phyloP scores from a whole-genome alignment of 371 early-diverging fungal genomes.

The Gilbertella persicaria region DNA sequence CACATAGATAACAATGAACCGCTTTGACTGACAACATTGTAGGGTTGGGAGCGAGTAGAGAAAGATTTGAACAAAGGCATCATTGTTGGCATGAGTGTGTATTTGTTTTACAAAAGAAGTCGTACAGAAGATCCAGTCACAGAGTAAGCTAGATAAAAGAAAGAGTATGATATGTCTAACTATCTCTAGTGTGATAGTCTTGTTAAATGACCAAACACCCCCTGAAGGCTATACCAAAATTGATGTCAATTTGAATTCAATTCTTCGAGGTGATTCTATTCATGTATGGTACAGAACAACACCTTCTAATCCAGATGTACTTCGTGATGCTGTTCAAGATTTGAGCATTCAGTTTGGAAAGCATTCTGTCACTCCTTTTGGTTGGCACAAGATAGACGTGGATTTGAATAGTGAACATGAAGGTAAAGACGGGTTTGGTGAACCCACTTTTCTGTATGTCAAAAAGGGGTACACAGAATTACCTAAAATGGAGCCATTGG shows the following conservation, averaged over 20 bases:
- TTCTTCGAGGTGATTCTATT: slow-evolving; percentile 41
- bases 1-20: slow-evolving; percentile 22
- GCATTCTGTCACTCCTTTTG: slow-evolving; percentile 28
- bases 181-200: slow-evolving; percentile 25
- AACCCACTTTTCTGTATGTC: slow-evolving; percentile 34
- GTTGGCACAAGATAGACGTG: slow-evolving; percentile 35
- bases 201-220: slow-evolving; percentile 38
- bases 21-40: background rate
- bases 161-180: background rate
- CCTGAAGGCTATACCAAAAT: slow-evolving; percentile 43
- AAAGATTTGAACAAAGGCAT: slow-evolving; percentile 41
- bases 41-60: slow-evolving; percentile 37
- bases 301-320: slow-evolving; percentile 13
- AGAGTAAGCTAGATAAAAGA: slow-evolving; percentile 28
- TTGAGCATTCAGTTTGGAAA: slow-evolving; percentile 40
- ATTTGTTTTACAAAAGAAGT: slow-evolving; percentile 38
- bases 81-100: slow-evolving; percentile 50
- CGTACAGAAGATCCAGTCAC: slow-evolving; percentile 26
- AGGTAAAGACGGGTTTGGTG: slow-evolving; percentile 33
- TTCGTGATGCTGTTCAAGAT: slow-evolving; percentile 26
- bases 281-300: slow-evolving; percentile 34
- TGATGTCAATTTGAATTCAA: slow-evolving; percentile 34
- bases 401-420: slow-evolving; percentile 35
- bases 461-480: slow-evolving; percentile 30
- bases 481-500: slow-evolving; percentile 28